These are phyloP conservation scores for Funneliformis geosporum DNA, from an alignment of 192 early-diverging fungal genomes.

Conservation along the genomic window DNA sequence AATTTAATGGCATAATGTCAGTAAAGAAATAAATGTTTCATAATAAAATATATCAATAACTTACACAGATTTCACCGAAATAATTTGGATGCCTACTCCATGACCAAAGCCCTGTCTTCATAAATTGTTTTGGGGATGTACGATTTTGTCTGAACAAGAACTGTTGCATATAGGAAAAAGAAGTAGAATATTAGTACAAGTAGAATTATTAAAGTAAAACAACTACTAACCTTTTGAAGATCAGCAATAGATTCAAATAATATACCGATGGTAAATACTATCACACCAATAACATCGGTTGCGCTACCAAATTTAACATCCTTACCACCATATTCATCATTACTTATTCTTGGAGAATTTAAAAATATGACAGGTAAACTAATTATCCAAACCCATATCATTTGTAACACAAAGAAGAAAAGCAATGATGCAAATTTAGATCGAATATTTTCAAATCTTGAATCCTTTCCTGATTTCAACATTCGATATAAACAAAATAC, in stretches of 20 bases:
- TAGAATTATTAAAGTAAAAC: background rate
- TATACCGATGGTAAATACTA: constrained; percentile 23
- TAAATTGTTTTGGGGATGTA: constrained; percentile 22
- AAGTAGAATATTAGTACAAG: background rate
- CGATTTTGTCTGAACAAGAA: constrained; percentile 10
- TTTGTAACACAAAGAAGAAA: constrained; percentile 29
- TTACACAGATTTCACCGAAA: constrained; percentile 35
- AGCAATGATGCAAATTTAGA: constrained; percentile 11
- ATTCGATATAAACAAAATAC: constrained; percentile 33
- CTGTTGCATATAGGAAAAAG: background rate
- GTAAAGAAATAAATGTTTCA: background rate
- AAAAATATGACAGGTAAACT: constrained; percentile 28
- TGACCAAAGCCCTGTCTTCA: constrained; percentile 23
- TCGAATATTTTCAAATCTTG: constrained; percentile 29
- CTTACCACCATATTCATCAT: background rate
- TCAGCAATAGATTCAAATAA: constrained; percentile 24
- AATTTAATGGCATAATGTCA: background rate
- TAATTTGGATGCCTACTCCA: constrained; percentile 36
- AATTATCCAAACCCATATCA: constrained; percentile 33
- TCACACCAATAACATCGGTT: constrained; percentile 22
- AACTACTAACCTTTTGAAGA: constrained; percentile 15
- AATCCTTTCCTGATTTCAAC: constrained; percentile 27
- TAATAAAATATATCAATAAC: background rate
- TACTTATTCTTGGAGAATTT: constrained; percentile 28
- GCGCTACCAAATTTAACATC: constrained; percentile 18